Percentiles rank a stretch among this genome's conserved stretches.
phyloP scores from a whole-genome alignment of 202 grass and related monocot genomes.

The Musa balbisiana region DNA sequence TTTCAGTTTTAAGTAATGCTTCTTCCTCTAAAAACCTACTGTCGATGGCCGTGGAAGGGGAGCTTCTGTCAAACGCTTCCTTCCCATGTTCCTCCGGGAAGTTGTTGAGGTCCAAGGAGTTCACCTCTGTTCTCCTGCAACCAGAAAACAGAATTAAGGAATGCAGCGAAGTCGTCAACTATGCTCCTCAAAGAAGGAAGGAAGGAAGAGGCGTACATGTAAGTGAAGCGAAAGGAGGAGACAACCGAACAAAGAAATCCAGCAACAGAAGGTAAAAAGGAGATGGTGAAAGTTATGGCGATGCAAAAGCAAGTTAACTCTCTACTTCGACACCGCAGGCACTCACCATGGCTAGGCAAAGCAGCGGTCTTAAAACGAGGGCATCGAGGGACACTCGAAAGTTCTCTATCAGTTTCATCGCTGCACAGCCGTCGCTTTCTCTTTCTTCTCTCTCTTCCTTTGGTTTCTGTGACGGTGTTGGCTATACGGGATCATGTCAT shows the following conservation, averaged over 20 bases:
- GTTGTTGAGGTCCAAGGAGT: slow-evolving; percentile 10
- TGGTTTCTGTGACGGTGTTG: neutral
- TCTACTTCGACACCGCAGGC: neutral
- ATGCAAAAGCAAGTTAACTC: neutral
- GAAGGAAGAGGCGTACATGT: neutral
- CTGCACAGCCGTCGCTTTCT: slow-evolving; percentile 9
- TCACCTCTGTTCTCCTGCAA: neutral
- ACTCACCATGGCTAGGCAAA: neutral
- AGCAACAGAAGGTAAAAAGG: neutral
- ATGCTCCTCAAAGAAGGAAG: too few relatives aligned
- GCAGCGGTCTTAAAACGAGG: neutral
- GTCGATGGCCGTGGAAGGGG: neutral
- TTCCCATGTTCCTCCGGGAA: neutral
- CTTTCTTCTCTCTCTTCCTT: neutral
- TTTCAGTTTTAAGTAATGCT: too few relatives aligned
- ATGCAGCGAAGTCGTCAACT: too few relatives aligned
- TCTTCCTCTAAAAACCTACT: neutral
- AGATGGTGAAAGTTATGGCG: neutral
- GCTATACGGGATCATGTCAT: too few relatives aligned
- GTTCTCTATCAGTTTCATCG: neutral
- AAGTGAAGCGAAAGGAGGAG: neutral
- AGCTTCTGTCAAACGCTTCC: slow-evolving; percentile 1
- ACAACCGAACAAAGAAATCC: neutral
- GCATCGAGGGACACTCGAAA: neutral
- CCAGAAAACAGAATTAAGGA: neutral